Base-by-base conservation (phyloP, 805 yeast genomes). In the Zygoascus ofunaensis region DNA sequence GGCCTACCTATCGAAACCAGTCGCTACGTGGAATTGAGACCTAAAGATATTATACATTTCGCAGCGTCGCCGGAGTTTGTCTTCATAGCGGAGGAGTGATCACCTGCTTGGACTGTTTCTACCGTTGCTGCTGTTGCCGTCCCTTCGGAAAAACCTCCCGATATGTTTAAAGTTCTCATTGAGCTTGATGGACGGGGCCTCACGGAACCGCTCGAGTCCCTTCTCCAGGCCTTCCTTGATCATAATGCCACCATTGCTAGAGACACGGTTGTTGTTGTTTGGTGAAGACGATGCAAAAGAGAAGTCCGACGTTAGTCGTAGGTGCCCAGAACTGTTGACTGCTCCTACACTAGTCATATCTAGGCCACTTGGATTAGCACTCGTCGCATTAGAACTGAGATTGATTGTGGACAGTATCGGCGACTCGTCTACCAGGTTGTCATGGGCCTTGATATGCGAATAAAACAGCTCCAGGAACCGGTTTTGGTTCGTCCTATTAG, bases 111-210 rank as follows among this genome's bases (percentile, higher is more conserved):
- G 41, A 37, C 41, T 37, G 15, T 37, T 37, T 15, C 33, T 37
- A 26, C 39, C 21, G n/a, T n/a, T n/a, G 7, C 22, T 18, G 15
- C 53, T 48, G 21, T 44, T 42, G n/a, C 57, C 58, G 39, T 61
- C 64, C 46, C 71, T 64, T 46, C 72, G 68, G 57, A 75, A 75
- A 42, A 76, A 64, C 46, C 81, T 75, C 5, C 86, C 84, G 48
- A 82, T 71, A 49, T 68, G 76, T 55, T 72, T 74, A 60, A 80
- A 71, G 50, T 79, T 80, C 55, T 81, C 87, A 56, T 80, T 80
- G 44, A 82, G 57, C 53, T 74, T 79, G 58, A 68, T 80, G 21
- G 36, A 87, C 30, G 81, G 73, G 47, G 75, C 71, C 49, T 61
- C 66, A 46, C 60, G 45, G 37, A 57, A 50, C 21, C 53, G 49